Conservation (phyloP, 202 grass and related monocot genomes). For the Alloteropsis angusta region DNA sequence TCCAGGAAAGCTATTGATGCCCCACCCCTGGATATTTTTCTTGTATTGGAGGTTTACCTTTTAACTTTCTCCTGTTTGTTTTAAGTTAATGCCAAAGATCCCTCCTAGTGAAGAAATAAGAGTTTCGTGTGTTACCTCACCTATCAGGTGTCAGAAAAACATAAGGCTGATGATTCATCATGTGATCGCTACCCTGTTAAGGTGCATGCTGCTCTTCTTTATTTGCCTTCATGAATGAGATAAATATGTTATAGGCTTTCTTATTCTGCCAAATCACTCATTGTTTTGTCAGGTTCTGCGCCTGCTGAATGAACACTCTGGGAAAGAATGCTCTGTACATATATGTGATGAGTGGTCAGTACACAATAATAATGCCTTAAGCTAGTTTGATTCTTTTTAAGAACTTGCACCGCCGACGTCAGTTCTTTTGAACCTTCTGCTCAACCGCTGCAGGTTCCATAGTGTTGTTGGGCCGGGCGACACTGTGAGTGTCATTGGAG, state of each 20-base stretch:
- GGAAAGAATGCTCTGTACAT: slow-evolving; percentile 54
- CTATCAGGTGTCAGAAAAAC: slow-evolving; percentile 80
- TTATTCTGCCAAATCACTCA: not conserved
- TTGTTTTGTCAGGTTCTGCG: slow-evolving; percentile 64
- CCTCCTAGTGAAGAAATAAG: not conserved
- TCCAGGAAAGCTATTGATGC: slow-evolving; percentile 15
- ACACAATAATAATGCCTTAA: not conserved
- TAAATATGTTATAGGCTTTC: not conserved
- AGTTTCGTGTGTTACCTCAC: slow-evolving; percentile 18
- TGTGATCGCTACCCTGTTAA: slow-evolving; percentile 48
- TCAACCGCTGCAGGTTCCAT: slow-evolving; percentile 56
- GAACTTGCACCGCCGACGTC: not conserved
- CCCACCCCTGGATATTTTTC: slow-evolving; percentile 49
- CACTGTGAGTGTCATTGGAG: slow-evolving; percentile 76
- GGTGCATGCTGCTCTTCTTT: slow-evolving; percentile 24
- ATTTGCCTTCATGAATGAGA: not conserved
- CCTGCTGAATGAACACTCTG: slow-evolving; percentile 68
- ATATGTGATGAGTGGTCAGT: slow-evolving; percentile 85
- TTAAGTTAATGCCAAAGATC: not conserved
- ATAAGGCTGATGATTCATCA: slow-evolving; percentile 50
- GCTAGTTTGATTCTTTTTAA: not conserved
- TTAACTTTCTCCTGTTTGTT: slow-evolving; percentile 12
- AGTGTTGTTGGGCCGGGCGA: slow-evolving; percentile 63
- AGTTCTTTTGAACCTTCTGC: not conserved
- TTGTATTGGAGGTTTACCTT: slow-evolving; percentile 74